These are phyloP conservation scores for Sporothrix luriei DNA, from an alignment of 2,329 filamentous ascomycete species.

Conservation along the genomic window DNA sequence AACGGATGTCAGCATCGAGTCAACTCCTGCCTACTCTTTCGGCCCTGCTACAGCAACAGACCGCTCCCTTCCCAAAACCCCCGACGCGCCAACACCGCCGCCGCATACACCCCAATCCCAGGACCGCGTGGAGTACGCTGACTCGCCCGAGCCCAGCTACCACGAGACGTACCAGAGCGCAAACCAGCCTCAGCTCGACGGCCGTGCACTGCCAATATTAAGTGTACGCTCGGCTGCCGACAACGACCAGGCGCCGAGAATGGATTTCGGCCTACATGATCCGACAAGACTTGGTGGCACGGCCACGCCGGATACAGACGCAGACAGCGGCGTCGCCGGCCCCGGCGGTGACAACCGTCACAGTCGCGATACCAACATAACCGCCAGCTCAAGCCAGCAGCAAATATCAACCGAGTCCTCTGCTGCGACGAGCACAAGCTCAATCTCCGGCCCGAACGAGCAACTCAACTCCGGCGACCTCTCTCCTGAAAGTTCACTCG, in stretches of 20 bases:
- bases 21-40: slow-evolving; percentile 35
- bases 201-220: slow-evolving; percentile 32
- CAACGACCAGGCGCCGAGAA: slow-evolving; percentile 7
- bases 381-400: slow-evolving; percentile 53
- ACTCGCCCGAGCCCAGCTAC: slow-evolving; percentile 15
- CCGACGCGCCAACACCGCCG: slow-evolving; percentile 46
- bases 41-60: slow-evolving; percentile 34
- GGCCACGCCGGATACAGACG: slow-evolving; percentile 42
- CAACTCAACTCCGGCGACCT: slow-evolving; percentile 48
- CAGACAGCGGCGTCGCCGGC: slow-evolving; percentile 37
- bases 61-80: slow-evolving; percentile 43
- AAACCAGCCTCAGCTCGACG: slow-evolving; percentile 28
- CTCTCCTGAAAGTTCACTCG: slow-evolving; percentile 57
- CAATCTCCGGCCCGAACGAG: slow-evolving; percentile 56
- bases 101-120: slow-evolving; percentile 43
- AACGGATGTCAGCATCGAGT: slow-evolving; percentile 57
- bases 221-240: slow-evolving; percentile 22
- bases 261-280: slow-evolving; percentile 28
- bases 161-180: slow-evolving; percentile 9
- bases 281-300: slow-evolving; percentile 27
- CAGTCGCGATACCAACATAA: slow-evolving; percentile 58
- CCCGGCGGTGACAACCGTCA: slow-evolving; percentile 48
- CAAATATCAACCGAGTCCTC: slow-evolving; percentile 57
- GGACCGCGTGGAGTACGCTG: slow-evolving; percentile 1
- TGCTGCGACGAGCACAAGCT: slow-evolving; percentile 59